Evolutionary conservation across 2,329 filamentous ascomycete genomes (phyloP).

Genomic region (Colletotrichum sp.): DNA sequence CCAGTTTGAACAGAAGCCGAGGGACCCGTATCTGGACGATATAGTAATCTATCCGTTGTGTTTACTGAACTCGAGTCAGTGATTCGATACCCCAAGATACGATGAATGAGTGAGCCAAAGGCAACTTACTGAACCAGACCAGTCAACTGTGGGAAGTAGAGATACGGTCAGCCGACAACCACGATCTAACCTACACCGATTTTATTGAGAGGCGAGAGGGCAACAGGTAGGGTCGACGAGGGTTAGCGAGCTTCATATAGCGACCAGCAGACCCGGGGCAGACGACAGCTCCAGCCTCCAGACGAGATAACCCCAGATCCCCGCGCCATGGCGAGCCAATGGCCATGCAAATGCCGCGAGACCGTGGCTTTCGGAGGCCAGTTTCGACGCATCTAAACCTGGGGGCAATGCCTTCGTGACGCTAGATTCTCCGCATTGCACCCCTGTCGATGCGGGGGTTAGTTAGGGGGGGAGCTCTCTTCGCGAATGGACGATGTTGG

Average conservation of each 20-base stretch:
- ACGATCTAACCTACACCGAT: not conserved
- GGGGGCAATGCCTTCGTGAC: conserved; percentile 4
- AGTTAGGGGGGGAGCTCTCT: not conserved
- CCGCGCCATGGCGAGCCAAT: conserved; percentile 1
- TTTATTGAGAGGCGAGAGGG: not conserved
- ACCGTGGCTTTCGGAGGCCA: not conserved
- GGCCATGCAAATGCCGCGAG: not conserved
- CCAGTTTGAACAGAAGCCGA: not conserved
- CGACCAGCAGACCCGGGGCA: not conserved
- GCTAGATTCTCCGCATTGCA: conserved; percentile 7
- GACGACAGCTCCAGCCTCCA: not conserved
- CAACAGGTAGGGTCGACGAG: not conserved
- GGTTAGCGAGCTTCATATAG: not conserved
- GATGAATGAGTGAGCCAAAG: not conserved
- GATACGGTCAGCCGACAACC: not conserved
- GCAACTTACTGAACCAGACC: not conserved
- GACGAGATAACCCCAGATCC: not conserved
- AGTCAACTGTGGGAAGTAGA: not conserved
- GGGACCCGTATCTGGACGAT: not conserved
- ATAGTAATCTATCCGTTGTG: not conserved
- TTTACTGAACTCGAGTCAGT: not conserved
- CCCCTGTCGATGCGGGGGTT: conserved; percentile 17
- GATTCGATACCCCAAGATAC: not conserved
- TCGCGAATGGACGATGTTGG: not conserved
- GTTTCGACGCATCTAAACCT: conserved; percentile 1